Conservation (phyloP, 2,329 filamentous ascomycete genomes). For the Alternaria arborescens region DNA sequence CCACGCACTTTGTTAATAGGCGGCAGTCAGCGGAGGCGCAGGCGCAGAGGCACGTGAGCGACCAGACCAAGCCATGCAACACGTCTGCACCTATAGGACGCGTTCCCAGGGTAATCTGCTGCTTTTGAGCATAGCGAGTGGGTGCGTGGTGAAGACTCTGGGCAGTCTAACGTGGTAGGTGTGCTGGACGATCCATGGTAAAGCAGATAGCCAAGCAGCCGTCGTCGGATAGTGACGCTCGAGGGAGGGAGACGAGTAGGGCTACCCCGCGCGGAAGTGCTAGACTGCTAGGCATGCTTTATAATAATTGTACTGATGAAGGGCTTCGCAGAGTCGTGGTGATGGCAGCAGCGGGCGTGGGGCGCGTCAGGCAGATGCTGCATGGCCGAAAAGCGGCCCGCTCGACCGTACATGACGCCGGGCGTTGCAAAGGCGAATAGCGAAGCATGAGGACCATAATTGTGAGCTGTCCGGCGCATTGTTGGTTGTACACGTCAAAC, state of each 20-base stretch:
- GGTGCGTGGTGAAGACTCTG: slow-evolving; percentile 13
- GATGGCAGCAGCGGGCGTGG: neutral
- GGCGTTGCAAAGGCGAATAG: slow-evolving; percentile 9
- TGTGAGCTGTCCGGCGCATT: slow-evolving; percentile 9
- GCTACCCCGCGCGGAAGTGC: neutral
- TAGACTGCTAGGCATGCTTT: neutral
- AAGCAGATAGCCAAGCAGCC: neutral
- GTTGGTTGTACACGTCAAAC: slow-evolving; percentile 16
- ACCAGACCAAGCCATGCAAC: neutral
- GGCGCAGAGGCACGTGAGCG: slow-evolving; percentile 17
- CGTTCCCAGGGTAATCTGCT: slow-evolving; percentile 22
- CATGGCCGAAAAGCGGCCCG: slow-evolving; percentile 13
- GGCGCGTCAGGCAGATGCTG: slow-evolving; percentile 3
- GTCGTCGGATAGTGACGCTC: neutral
- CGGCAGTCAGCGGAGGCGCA: slow-evolving; percentile 14
- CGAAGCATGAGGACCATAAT: slow-evolving; percentile 6
- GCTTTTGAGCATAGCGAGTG: slow-evolving; percentile 20
- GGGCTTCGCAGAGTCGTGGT: neutral
- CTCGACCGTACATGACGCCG: slow-evolving; percentile 3
- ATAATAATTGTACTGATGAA: neutral
- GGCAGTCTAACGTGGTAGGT: slow-evolving; percentile 9
- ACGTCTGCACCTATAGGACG: slow-evolving; percentile 22
- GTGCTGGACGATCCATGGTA: slow-evolving; percentile 1
- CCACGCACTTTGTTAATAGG: slow-evolving; percentile 19
- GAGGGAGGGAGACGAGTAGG: slow-evolving; percentile 1